Conservation (phyloP, 805 yeast species). For the Barnettozyma sp. region DNA sequence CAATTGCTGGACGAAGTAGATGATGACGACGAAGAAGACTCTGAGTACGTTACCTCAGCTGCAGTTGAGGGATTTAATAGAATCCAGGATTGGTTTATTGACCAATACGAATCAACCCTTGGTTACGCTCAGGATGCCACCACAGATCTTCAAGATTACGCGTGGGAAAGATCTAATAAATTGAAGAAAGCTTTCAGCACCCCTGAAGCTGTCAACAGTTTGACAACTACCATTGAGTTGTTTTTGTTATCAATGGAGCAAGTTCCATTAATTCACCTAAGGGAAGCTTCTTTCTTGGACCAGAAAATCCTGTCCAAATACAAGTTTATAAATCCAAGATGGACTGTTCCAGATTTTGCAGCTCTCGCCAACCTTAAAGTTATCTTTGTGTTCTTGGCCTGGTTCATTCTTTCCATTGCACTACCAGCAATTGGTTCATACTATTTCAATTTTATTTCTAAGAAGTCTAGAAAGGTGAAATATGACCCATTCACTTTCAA, state of each 20-base stretch:
- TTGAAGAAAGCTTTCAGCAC: conserved; percentile 23
- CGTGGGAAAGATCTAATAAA: conserved; percentile 10
- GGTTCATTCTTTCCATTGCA: conserved; percentile 19
- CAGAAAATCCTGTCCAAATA: conserved; percentile 19
- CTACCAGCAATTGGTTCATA: conserved; percentile 24
- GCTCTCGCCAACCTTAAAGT: conserved; percentile 18
- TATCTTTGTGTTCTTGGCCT: conserved; percentile 17
- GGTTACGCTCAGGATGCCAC: conserved; percentile 18
- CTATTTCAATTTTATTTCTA: conserved; percentile 26
- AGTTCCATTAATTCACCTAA: conserved; percentile 17
- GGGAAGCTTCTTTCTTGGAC: conserved; percentile 17
- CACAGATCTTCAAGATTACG: conserved; percentile 8
- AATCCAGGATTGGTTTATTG: conserved; percentile 20
- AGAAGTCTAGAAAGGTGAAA: conserved; percentile 29
- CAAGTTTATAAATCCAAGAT: conserved; percentile 10
- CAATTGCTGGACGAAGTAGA: conserved; percentile 7
- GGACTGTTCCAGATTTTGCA: conserved; percentile 18
- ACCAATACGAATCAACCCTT: conserved; percentile 17
- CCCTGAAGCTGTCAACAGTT: conserved; percentile 22
- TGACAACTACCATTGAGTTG: conserved; percentile 18
- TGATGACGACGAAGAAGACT: conserved; percentile 14
- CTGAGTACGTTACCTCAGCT: conserved; percentile 11
- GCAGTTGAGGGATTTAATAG: conserved; percentile 10
- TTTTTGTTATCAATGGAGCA: conserved; percentile 13
- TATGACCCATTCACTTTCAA: conserved; percentile 52